Percentiles rank a stretch among this genome's conserved stretches.
Conservation (phyloP, 2,329 filamentous ascomycete species). For the Sarocladiaceae sp. region DNA sequence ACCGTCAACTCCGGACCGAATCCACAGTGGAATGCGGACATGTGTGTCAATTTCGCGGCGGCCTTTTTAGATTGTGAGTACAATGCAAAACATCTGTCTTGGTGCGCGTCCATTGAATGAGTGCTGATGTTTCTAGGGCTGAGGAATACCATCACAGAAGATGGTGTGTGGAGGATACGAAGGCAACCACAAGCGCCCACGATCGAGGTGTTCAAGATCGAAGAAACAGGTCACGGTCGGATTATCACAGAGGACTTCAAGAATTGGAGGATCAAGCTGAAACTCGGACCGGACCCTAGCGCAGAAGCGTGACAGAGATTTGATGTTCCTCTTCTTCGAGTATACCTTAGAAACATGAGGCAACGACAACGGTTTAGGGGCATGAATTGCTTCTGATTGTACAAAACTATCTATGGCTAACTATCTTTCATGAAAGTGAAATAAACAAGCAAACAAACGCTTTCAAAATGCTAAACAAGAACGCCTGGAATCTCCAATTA, state of each 20-base stretch:
- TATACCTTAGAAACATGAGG: no score
- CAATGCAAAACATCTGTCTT: no score
- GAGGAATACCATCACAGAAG: slow-evolving; percentile 58
- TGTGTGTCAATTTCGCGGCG: slow-evolving; percentile 87
- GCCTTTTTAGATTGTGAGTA: slow-evolving; percentile 70
- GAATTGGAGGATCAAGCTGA: slow-evolving; percentile 63
- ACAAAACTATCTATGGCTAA: slow-evolving; percentile 5
- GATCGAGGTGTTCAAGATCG: slow-evolving; percentile 71
- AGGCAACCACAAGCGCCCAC: slow-evolving; percentile 56
- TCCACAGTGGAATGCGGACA: slow-evolving; percentile 82
- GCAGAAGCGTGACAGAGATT: neutral
- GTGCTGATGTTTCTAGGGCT: slow-evolving; percentile 54
- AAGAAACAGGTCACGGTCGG: slow-evolving; percentile 69
- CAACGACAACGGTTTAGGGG: neutral
- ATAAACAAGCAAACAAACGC: slow-evolving; percentile 5
- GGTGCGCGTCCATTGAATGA: no score
- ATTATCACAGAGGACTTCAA: slow-evolving; percentile 77
- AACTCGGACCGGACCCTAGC: slow-evolving; percentile 19
- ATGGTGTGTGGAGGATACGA: slow-evolving; percentile 78
- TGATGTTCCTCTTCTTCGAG: no score
- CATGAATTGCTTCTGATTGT: slow-evolving; percentile 9
- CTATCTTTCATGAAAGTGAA: neutral
- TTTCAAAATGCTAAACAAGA: slow-evolving; percentile 6
- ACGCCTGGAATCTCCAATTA: neutral
- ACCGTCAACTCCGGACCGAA: slow-evolving; percentile 65